Evolutionary conservation across 768 basidiomycete species (phyloP).

Genomic region (Pulveroboletus sp.): DNA sequence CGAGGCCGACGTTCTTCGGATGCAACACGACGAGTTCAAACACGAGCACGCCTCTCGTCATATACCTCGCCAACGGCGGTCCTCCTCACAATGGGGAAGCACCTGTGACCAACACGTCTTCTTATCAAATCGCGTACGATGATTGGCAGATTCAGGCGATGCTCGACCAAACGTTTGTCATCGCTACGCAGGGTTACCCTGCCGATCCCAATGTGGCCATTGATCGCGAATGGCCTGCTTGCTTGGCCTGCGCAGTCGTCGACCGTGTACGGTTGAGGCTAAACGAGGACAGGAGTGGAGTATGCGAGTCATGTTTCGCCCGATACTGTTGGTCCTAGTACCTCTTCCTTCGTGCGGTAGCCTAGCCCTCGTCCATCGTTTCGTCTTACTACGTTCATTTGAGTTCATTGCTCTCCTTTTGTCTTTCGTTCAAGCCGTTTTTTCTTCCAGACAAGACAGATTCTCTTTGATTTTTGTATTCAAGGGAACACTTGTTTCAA

Average conservation of each 20-base stretch:
- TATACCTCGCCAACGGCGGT: conserved; percentile 58
- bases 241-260: conserved; percentile 48
- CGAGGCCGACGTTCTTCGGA: conserved; percentile 44
- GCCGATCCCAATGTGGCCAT: conserved; percentile 20
- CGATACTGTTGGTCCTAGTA: conserved; percentile 29
- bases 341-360: too few relatives aligned
- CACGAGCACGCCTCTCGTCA: conserved; percentile 40
- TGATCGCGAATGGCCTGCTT: conserved; percentile 43
- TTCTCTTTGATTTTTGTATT: too few relatives aligned
- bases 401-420: too few relatives aligned
- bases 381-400: too few relatives aligned
- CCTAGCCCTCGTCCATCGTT: too few relatives aligned
- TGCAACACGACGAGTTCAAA: conserved; percentile 30
- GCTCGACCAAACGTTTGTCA: conserved; percentile 41
- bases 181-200: conserved; percentile 42
- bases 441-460: too few relatives aligned
- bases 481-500: too few relatives aligned
- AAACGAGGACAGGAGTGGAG: conserved; percentile 24
- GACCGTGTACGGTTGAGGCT: conserved; percentile 39
- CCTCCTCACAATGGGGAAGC: conserved; percentile 36
- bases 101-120: conserved; percentile 41
- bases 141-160: conserved; percentile 37
- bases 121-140: conserved; percentile 35
- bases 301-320: conserved; percentile 28
- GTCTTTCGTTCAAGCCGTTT: too few relatives aligned